Percentiles rank a stretch among this genome's conserved stretches.
Evolutionary conservation across 2,329 filamentous ascomycete genomes (phyloP).

Genomic region (Huntiella moniliformis): DNA sequence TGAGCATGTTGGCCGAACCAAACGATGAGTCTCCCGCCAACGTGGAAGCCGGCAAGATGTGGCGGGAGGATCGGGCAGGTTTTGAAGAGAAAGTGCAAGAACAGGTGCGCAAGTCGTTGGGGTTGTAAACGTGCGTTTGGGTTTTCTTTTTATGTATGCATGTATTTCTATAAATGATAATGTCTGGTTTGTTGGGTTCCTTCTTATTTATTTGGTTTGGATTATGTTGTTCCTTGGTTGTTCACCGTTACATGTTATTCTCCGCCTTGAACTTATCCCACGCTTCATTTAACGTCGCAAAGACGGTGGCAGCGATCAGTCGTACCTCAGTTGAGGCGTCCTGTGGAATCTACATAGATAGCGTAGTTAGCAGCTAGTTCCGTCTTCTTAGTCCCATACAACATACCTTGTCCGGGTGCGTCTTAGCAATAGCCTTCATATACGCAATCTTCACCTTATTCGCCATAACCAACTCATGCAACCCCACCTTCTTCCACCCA

Average conservation of each 20-base stretch:
- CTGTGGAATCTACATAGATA: conserved; percentile 34
- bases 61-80: conserved; percentile 64
- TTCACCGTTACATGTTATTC: conserved; percentile 35
- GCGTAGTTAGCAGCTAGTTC: conserved; percentile 4
- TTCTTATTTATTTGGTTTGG: background rate
- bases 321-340: conserved; percentile 45
- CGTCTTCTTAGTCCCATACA: background rate
- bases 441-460: conserved; percentile 95
- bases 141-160: background rate
- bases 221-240: background rate
- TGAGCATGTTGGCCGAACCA: conserved; percentile 95
- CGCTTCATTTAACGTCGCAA: conserved; percentile 50
- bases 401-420: conserved; percentile 93
- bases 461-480: conserved; percentile 81
- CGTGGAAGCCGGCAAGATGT: conserved; percentile 91
- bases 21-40: conserved; percentile 96
- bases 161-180: too few relatives aligned
- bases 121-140: conserved; percentile 31
- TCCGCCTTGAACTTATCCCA: conserved; percentile 58
- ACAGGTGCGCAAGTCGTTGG: conserved; percentile 61
- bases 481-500: conserved; percentile 90
- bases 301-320: conserved; percentile 47
- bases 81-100: conserved; percentile 77
- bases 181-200: background rate
- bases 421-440: conserved; percentile 98